phyloP scores from a whole-genome alignment of 495 filamentous ascomycete species.

The Penicillium desertorum region DNA sequence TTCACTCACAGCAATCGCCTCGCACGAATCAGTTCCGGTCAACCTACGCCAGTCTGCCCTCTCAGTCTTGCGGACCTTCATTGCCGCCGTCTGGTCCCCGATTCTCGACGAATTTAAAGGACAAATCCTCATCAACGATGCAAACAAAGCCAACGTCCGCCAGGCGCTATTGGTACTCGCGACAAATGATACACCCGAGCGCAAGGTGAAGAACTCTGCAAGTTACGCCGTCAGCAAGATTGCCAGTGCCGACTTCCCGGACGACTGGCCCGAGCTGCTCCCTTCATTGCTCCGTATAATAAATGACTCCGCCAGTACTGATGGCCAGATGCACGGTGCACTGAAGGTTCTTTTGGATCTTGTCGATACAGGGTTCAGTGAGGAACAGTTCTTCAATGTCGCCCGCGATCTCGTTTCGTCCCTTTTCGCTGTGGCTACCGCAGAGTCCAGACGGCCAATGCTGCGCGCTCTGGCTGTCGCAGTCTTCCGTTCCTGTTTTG shows the following conservation, averaged over 20 bases:
- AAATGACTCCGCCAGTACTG: constrained; percentile 58
- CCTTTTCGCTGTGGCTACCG: constrained; percentile 77
- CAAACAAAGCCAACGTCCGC: constrained; percentile 70
- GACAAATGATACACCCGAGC: constrained; percentile 67
- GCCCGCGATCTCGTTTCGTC: constrained; percentile 79
- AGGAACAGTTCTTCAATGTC: constrained; percentile 88
- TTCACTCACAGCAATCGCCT: constrained; percentile 74
- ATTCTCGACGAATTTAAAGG: constrained; percentile 68
- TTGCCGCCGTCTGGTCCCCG: constrained; percentile 74
- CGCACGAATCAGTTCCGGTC: constrained; percentile 64
- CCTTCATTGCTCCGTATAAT: constrained; percentile 77
- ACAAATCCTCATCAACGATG: constrained; percentile 57
- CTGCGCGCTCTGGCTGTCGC: constrained; percentile 80
- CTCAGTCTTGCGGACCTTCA: constrained; percentile 74
- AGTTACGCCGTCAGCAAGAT: constrained; percentile 96
- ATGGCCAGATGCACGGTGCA: constrained; percentile 81
- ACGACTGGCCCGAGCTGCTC: constrained; percentile 86
- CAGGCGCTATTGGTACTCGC: constrained; percentile 69
- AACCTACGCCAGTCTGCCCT: constrained; percentile 81
- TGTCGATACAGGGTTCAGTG: constrained; percentile 87
- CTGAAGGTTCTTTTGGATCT: constrained; percentile 84
- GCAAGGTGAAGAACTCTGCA: constrained; percentile 81
- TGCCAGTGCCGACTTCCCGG: constrained; percentile 87
- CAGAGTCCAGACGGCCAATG: constrained; percentile 67
- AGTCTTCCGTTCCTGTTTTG: constrained; percentile 87